A percentile compares a stretch with the other conserved stretches of the same genome.
These are phyloP conservation scores for Candida orba DNA, from an alignment of 805 yeast genomes.

Conservation along the genomic window DNA sequence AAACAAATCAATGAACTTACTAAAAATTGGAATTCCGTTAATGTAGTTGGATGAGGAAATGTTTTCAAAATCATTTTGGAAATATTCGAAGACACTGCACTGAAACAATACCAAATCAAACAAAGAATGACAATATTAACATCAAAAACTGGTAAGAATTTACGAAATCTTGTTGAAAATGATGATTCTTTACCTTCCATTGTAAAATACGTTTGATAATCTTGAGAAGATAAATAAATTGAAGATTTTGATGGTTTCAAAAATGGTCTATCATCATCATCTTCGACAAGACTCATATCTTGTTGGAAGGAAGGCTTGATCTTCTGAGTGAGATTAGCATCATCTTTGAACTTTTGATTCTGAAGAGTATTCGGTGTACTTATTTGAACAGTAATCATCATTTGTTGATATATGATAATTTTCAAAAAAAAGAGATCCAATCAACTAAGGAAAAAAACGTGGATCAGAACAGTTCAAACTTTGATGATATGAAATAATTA, in stretches of 20 bases:
- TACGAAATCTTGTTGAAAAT: constrained; percentile 6
- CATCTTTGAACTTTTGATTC: constrained; percentile 2
- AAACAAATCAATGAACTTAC: constrained; percentile 61
- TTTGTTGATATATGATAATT: too few relatives aligned
- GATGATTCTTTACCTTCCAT: constrained; percentile 13
- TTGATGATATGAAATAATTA: background rate
- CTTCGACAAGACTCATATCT: background rate
- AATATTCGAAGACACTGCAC: constrained; percentile 76
- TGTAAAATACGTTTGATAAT: constrained; percentile 20
- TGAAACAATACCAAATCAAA: constrained; percentile 68
- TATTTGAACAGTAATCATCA: constrained; percentile 10
- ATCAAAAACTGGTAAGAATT: constrained; percentile 28
- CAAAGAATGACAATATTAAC: constrained; percentile 51
- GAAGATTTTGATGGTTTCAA: constrained; percentile 25
- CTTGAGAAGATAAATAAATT: constrained; percentile 13
- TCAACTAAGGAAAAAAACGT: background rate
- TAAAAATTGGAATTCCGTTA: constrained; percentile 82
- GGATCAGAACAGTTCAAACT: background rate
- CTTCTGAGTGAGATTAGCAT: constrained; percentile 1
- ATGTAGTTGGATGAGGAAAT: constrained; percentile 77
- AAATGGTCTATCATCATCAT: background rate
- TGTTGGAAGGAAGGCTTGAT: background rate
- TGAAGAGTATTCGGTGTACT: constrained; percentile 5
- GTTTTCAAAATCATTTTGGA: constrained; percentile 67
- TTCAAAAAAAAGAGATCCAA: background rate